Base-by-base conservation (phyloP, 257 asterid species). In the Salvia hispanica region DNA sequence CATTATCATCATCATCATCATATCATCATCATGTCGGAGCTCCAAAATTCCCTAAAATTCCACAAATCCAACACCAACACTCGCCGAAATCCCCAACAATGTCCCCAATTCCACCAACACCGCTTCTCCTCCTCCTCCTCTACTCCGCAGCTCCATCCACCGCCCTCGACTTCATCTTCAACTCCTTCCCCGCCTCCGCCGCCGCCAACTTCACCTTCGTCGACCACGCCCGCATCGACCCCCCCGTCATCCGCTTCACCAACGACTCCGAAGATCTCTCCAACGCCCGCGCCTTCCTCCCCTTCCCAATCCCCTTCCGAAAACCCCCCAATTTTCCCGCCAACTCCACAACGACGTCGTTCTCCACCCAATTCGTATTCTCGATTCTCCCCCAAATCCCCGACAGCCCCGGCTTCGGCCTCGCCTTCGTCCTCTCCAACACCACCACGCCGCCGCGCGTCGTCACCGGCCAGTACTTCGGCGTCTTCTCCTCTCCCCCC, bases 341-440 rank as follows among this genome's bases (percentile, higher is more conserved):
- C 71, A 47, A n/a, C 39, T 64, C 80, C 3, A 18, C 21, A 18
- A 74, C 95, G 56, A 64, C 88, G 34, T 81, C 90, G 45, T 90
- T 90, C 36, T 84, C 96, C 28, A 88, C 96, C 1, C 97, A 88
- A 60, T 90, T 90, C 76, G 64, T 90, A 55, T 90, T 88, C 82
- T 90, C 97, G 2, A 64, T 88, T 8, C 82, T 90, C 7, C 92
- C 97, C 4, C 84, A 83, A 0, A 77, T 78, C 65, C 62, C 92
- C 52, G 69, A 86, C 43, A 80, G 95, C 48, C 97, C 97, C 0
- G 95, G 96, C 5, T 88, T 90, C 71, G 97, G 97, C 1, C 76
- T 90, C 60, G 87, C 96, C 67, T 90, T 90, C 62, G 87, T 86
- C 75, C 59, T 90, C 62, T 85, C 95, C 66, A 77, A 69, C 50